Evolutionary conservation across 2,329 filamentous ascomycete species (phyloP).

Genomic region (Pseudogymnoascus sp.): DNA sequence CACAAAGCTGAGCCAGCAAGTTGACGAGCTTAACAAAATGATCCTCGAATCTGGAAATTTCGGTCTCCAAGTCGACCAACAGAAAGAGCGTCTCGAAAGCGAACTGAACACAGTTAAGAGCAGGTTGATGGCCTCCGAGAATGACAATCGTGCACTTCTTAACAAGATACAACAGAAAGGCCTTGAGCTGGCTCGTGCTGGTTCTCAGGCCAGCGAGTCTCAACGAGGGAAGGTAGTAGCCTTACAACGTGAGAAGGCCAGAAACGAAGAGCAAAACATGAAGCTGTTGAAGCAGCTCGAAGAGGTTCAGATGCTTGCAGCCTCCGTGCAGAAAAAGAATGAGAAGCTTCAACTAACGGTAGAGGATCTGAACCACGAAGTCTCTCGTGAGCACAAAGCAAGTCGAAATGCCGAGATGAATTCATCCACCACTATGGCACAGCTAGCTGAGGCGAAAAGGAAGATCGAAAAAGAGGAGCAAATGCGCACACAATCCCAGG

Average conservation of each 20-base stretch:
- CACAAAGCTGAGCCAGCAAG: conserved; percentile 64
- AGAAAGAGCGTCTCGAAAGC: conserved; percentile 85
- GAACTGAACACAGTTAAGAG: conserved; percentile 89
- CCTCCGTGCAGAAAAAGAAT: conserved; percentile 83
- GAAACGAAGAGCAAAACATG: conserved; percentile 72
- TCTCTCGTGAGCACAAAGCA: conserved; percentile 80
- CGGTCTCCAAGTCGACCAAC: conserved; percentile 81
- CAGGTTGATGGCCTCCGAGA: conserved; percentile 82
- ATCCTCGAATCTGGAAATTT: conserved; percentile 87
- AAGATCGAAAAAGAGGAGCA: conserved; percentile 87
- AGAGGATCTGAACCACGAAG: conserved; percentile 88
- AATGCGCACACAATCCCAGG: conserved; percentile 73
- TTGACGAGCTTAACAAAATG: conserved; percentile 77
- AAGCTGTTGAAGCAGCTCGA: conserved; percentile 77
- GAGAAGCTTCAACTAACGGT: conserved; percentile 83
- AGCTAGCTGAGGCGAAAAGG: conserved; percentile 81
- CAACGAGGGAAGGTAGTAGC: conserved; percentile 68
- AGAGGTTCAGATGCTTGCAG: conserved; percentile 74
- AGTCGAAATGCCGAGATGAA: conserved; percentile 86
- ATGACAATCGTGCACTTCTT: conserved; percentile 88
- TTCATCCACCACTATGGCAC: conserved; percentile 68
- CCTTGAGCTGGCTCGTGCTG: conserved; percentile 86
- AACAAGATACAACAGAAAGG: conserved; percentile 98
- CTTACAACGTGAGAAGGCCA: conserved; percentile 74
- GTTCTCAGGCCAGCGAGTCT: conserved; percentile 74